Base-by-base conservation (phyloP, 1,139 yeast species). In the Debaryomyces robertsiae region DNA sequence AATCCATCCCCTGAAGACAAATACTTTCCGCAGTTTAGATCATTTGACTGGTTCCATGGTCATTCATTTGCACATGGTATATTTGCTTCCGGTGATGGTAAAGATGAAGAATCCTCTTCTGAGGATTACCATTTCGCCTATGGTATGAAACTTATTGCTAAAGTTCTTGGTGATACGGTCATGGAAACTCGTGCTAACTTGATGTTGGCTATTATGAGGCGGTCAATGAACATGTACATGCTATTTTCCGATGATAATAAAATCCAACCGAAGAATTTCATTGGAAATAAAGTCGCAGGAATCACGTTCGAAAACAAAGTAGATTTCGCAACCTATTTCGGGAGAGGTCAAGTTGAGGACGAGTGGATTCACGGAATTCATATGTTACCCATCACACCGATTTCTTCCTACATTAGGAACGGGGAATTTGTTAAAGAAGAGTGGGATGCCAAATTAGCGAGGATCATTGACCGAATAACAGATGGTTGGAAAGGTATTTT, bases 321-420 rank as follows among this genome's bases (percentile, higher is more conserved):
- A 14, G 77, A 71, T 48, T 70, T 61, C 53, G 58, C 76, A 3
- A 72, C 77, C 2, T 72, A 67, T 43, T 72, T 72, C 46, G 77
- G 77, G 6, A 57, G 71, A 41, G 74, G 75, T 3, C 60, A 70
- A 1, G 60, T 69, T 39, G 71, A 60, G 2, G 69, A 69, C 43
- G 75, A 71, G 49, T 71, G 74, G 72, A 69, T 72, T 30, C 77
- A 72, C 49, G 77, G 77, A 3, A 72, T 72, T 32, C 77, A 72
- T 45, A 72, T 72, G 77, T 49, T 72, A 11, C 77, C 77, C 3
- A 69, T 69, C 15, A 72, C 76, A 0, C 75, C 77, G 1, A 52
- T 67, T 7, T 69, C 75, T 1, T 65, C 73, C 2, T 70, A 62
- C 45, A 64, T 71, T 11, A 52, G 77, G 40, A 48, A 55, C 6